Evolutionary conservation across 2,329 filamentous ascomycete species (phyloP), one percentile per base, ranked within the genome.

Genomic region (Fusarium paranaense): DNA sequence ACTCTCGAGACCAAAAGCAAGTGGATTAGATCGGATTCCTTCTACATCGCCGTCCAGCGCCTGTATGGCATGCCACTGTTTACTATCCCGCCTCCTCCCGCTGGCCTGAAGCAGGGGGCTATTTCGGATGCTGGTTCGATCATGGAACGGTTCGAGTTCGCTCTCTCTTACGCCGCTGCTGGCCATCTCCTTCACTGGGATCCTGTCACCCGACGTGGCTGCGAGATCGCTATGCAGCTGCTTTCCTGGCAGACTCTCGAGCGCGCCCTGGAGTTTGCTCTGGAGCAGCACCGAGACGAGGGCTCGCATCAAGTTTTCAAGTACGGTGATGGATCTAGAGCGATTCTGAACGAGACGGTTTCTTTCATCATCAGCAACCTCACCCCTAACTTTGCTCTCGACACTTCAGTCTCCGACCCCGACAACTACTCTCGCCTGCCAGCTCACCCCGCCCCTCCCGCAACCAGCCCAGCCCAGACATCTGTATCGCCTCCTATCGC

Each of bases 171-270:
- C 76, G 88, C 91, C 54, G 90, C 91, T 30, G 88, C 90, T 6
- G 92, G 91, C 1, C 85, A 88, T 59, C 83, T 90, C 42, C 83
- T 94, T 18, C 84, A 85, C 45, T 87, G 92, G 78, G 84, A 83
- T 3, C 85, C 86, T 27, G 86, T 93, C 30, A 83, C 88, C 13
- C 81, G 85, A 54, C 87, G 90, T 38, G 92, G 91, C 38, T 82
- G 92, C 30, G 87, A 90, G 57, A 86, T 92, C 69, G 90, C 90
- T 2, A 84, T 86, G 38, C 85, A 86, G 62, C 84, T 90, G 6
- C 78, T 94, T 47, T 86, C 85, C 69, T 93, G 91, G 91, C 85
- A 90, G 62, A 93, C 89, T 0, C 74, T 93, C 16, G 90, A 92
- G 74, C 85, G 84, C 20, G 89, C 86, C 2, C 80, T 94, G 14